Base-by-base conservation (phyloP, 257 asterid genomes). In the Nemophila menziesii region DNA sequence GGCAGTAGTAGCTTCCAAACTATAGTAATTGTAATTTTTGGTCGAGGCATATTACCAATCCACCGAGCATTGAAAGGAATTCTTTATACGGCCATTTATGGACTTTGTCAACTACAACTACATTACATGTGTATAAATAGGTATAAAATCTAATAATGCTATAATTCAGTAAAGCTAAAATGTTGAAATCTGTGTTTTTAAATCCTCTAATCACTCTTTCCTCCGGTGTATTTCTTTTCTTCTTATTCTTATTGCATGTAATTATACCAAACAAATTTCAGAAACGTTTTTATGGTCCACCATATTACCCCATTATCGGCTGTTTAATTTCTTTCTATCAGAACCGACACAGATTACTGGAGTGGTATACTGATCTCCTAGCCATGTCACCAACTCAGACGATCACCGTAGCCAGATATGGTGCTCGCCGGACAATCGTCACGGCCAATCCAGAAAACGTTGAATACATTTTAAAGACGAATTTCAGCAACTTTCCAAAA, bases 361-460 rank as follows among this genome's bases (percentile, higher is more conserved):
- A 34, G 6, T 84, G 95, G 93, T 82, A 84, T 66, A 80, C 86
- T 0, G 57, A 74, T 3, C 72, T 84, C 11, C 16, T 84, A 8
- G 45, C 75, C 4, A 14, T 29, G 0, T 80, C 92, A 0, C 29
- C 20, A 1, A 38, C 70, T 0, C 57, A 51, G 22, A 51, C 70
- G 4, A 51, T 63, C 51, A 45, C 56, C 2, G 42, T 63, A 7
- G 48, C 21, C 5, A 43, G 70, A 0, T 33, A 56, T 0, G 70
- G 65, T 1, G 61, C 70, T 0, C 56, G 75, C 8, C 52, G 65
- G 5, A 81, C 86, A 0, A 20, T 80, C 19, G 54, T 80, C 54
- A 80, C 84, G 5, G 79, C 87, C 0, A 73, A 80, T 26, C 84
- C 87, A 0, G 52, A 33, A 5, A 79, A 79, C 63, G 82, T 82